Conservation (phyloP, 352 stramenopile species). For the Globisporangium heterothallicum region DNA sequence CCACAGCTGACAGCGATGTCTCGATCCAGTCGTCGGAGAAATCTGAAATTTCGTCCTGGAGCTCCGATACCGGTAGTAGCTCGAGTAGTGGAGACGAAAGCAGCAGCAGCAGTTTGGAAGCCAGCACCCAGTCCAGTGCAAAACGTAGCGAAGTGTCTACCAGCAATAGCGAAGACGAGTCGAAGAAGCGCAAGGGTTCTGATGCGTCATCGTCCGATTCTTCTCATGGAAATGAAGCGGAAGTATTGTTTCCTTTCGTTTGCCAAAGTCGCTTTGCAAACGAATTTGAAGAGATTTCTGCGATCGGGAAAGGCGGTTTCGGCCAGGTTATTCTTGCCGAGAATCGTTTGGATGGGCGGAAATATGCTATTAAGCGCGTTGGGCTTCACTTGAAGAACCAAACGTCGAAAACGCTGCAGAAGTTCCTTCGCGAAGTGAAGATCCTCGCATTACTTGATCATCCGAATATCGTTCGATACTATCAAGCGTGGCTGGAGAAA, state of each 20-base stretch:
- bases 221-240: slow-evolving; percentile 37
- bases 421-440: slow-evolving; percentile 91
- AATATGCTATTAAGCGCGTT: slow-evolving; percentile 92
- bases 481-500: slow-evolving; percentile 89
- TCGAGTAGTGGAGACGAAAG: slow-evolving; percentile 11
- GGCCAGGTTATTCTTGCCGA: slow-evolving; percentile 92
- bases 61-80: slow-evolving; percentile 30
- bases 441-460: slow-evolving; percentile 90
- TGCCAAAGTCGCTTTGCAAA: slow-evolving; percentile 82
- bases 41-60: slow-evolving; percentile 32
- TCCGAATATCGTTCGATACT: slow-evolving; percentile 91
- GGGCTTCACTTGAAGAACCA: slow-evolving; percentile 80
- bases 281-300: slow-evolving; percentile 78
- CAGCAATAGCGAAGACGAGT: slow-evolving; percentile 5
- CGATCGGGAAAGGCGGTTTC: slow-evolving; percentile 91
- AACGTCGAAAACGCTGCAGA: slow-evolving; percentile 89
- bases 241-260: slow-evolving; percentile 81
- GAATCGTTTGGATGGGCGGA: slow-evolving; percentile 91
- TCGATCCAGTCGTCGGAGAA: slow-evolving; percentile 22
- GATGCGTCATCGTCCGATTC: slow-evolving; percentile 53
- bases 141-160: slow-evolving; percentile 9
- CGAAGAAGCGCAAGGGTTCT: slow-evolving; percentile 30
- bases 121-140: slow-evolving; percentile 7
- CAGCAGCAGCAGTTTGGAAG: slow-evolving; percentile 5
- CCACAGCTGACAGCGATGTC: slow-evolving; percentile 20